These are phyloP conservation scores for Lichtheimia ornata DNA, from an alignment of 371 early-diverging fungal species.

Conservation along the genomic window DNA sequence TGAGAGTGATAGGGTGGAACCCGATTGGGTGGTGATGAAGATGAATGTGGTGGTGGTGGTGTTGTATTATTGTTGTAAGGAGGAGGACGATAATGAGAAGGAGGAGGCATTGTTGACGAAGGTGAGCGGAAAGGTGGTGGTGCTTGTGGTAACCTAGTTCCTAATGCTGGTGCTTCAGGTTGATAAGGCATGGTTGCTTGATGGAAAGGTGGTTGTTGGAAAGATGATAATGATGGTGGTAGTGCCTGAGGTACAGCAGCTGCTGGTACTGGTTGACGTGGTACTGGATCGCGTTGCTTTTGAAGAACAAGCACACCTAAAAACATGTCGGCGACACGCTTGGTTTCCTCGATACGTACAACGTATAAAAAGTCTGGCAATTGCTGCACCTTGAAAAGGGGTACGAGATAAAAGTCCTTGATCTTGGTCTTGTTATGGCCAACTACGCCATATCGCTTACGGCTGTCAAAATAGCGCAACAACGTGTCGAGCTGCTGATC, in stretches of 20 bases:
- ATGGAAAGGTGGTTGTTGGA: not conserved
- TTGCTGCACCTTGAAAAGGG: slow-evolving; percentile 49
- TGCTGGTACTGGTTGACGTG: not conserved
- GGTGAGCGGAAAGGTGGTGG: no score
- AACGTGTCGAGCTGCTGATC: slow-evolving; percentile 43
- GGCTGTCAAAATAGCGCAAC: slow-evolving; percentile 60
- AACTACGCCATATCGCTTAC: slow-evolving; percentile 70
- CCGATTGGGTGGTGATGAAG: no score
- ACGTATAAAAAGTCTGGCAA: slow-evolving; percentile 59
- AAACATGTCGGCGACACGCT: slow-evolving; percentile 40
- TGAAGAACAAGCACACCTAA: slow-evolving; percentile 57
- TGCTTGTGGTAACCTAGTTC: no score
- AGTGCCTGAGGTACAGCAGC: not conserved
- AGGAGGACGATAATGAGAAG: no score
- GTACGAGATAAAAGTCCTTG: slow-evolving; percentile 78
- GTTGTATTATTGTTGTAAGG: no score
- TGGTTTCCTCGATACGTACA: slow-evolving; percentile 41
- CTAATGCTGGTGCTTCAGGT: no score
- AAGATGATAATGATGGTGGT: not conserved
- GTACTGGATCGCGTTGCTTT: slow-evolving; percentile 23
- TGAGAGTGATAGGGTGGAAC: no score
- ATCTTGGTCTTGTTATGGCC: slow-evolving; percentile 64
- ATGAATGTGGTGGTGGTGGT: no score
- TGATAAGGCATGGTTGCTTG: no score
- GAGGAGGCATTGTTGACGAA: no score